These are phyloP conservation scores for Boletus insuetus DNA, from an alignment of 768 basidiomycete genomes.

Conservation along the genomic window DNA sequence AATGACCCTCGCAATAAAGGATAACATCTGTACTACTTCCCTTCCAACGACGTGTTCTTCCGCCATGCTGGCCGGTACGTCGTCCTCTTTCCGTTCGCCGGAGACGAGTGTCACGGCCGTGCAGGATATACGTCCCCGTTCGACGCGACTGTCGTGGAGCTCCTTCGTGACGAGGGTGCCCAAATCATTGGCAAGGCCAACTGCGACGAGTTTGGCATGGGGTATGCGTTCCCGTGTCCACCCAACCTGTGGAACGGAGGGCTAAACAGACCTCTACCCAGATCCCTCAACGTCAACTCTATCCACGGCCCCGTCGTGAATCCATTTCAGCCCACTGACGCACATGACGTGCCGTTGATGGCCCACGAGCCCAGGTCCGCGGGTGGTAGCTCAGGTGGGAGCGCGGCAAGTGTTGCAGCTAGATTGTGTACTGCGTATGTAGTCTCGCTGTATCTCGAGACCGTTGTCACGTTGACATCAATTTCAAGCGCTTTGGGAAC, in stretches of 20 bases:
- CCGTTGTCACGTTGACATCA: background rate
- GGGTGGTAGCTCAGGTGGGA: conserved; percentile 94
- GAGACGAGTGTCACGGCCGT: background rate
- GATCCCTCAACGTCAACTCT: conserved; percentile 76
- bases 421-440: conserved; percentile 83
- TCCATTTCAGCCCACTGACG: conserved; percentile 45
- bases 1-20: conserved; percentile 73
- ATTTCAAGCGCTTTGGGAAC: conserved; percentile 77
- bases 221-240: conserved; percentile 45
- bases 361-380: conserved; percentile 55
- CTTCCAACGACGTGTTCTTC: conserved; percentile 80
- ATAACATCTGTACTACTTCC: conserved; percentile 73
- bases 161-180: conserved; percentile 60
- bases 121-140: conserved; percentile 77
- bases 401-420: conserved; percentile 88
- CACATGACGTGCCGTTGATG: conserved; percentile 19
- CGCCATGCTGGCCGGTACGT: conserved; percentile 61
- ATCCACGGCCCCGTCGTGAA: conserved; percentile 78
- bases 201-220: conserved; percentile 99
- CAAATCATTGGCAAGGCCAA: conserved; percentile 85
- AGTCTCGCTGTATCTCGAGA: background rate
- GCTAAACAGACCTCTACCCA: conserved; percentile 22
- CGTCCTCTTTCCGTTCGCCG: background rate
- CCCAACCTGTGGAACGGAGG: background rate
- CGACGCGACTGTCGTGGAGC: conserved; percentile 78